Base-by-base conservation (phyloP, 352 stramenopile genomes). In the Globisporangium parvum region DNA sequence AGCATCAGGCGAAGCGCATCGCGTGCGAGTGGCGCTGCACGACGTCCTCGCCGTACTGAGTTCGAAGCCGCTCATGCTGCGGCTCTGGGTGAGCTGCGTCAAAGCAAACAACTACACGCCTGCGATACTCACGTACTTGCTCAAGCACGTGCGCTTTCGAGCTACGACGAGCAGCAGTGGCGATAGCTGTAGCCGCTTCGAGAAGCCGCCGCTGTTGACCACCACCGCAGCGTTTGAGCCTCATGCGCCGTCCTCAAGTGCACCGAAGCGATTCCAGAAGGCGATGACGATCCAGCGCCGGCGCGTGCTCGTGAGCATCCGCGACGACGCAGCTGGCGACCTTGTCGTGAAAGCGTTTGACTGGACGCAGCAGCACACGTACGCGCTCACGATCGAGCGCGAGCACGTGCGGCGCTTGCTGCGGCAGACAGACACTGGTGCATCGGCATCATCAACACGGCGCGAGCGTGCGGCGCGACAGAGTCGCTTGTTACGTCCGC, bases 91-190 rank as follows among this genome's bases (percentile, higher is more conserved):
- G 15, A 69, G 55, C 15, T 89, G 73, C 21, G 75, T 93, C 10
- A 88, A 86, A 42, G 81, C 77, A 0, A 91, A 93, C 54, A 75
- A 65, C 1, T 93, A 93, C 51, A 37, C 54, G 0, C 20, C 74
- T n/a, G 26, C 62, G 1, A n/a, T 87, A 4, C 67, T 91, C 20
- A 53, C 65, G 33, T 52, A 73, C 51, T 47, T 90, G 5, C 37
- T 87, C 4, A 77, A 77, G 5, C 58, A 74, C 21, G 49, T 81
- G 1, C 56, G 49, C 24, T 83, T 77, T n/a, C 48, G 40, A 33
- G 18, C 21, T 4, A n/a, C 18, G 18, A 52, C 54, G 47, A 15
- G 39, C 51, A 24, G 24, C 11, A 47, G 6, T 20, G 35, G 12
- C 10, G 5, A 8, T 26, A 3, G 28, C 33, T 10, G 2, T 31